These are phyloP conservation scores for Candida khao-thaluensis DNA, from an alignment of 805 yeast species.

Conservation along the genomic window DNA sequence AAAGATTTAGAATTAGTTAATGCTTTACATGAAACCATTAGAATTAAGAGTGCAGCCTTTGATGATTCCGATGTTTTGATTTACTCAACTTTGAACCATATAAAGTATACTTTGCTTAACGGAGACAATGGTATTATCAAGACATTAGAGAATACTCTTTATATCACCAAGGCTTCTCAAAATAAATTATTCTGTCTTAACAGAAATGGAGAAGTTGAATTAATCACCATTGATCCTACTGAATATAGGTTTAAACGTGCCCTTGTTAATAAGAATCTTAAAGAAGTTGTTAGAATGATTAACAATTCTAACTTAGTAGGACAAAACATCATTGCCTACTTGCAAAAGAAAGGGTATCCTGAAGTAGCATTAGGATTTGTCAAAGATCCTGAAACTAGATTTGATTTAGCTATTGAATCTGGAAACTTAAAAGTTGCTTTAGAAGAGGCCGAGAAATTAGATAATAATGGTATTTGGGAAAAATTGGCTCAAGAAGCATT, in stretches of 20 bases:
- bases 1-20: slow-evolving; percentile 74
- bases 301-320: slow-evolving; percentile 90
- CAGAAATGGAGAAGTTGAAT: slow-evolving; percentile 82
- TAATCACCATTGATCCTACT: slow-evolving; percentile 83
- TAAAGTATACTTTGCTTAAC: slow-evolving; percentile 87
- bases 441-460: slow-evolving; percentile 78
- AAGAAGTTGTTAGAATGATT: slow-evolving; percentile 88
- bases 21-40: slow-evolving; percentile 91
- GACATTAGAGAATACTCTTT: slow-evolving; percentile 85
- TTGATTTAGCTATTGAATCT: slow-evolving; percentile 92
- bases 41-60: slow-evolving; percentile 97
- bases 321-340: slow-evolving; percentile 91
- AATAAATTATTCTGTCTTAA: slow-evolving; percentile 75
- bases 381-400: slow-evolving; percentile 92
- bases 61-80: slow-evolving; percentile 89
- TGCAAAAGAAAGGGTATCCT: slow-evolving; percentile 94
- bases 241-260: slow-evolving; percentile 97
- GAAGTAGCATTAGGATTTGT: slow-evolving; percentile 97
- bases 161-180: slow-evolving; percentile 71
- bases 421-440: slow-evolving; percentile 87
- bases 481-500: slow-evolving; percentile 83
- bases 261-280: slow-evolving; percentile 81
- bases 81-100: slow-evolving; percentile 92
- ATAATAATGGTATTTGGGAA: slow-evolving; percentile 72
- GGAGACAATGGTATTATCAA: slow-evolving; percentile 95